Evolutionary conservation across 768 basidiomycete species (phyloP).

Genomic region (Clavaria fumosa): DNA sequence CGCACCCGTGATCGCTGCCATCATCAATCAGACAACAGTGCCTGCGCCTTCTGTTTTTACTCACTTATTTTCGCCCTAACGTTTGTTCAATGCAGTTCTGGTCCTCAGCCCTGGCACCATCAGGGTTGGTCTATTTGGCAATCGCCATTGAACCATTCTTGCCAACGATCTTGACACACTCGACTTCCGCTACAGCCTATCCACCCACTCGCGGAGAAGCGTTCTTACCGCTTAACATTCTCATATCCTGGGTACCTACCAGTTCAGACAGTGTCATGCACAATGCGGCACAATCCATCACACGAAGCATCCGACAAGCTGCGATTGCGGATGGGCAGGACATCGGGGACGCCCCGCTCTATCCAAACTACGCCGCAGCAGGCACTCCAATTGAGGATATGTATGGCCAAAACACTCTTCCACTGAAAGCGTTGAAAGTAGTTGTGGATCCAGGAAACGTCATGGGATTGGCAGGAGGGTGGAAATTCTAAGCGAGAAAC

Average conservation of each 20-base stretch:
- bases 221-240: constrained; percentile 18
- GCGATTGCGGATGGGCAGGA: constrained; percentile 26
- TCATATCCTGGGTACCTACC: constrained; percentile 12
- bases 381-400: constrained; percentile 35
- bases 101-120: constrained; percentile 22
- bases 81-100: constrained; percentile 24
- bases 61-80: constrained; percentile 2
- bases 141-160: constrained; percentile 41
- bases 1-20: constrained; percentile 21
- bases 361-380: constrained; percentile 45
- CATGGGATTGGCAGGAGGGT: constrained; percentile 57
- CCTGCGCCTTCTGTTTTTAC: constrained; percentile 3
- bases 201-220: constrained; percentile 20
- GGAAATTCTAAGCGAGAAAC: constrained; percentile 32
- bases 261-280: constrained; percentile 19
- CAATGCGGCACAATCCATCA: constrained; percentile 24
- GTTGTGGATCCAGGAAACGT: constrained; percentile 39
- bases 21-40: constrained; percentile 29
- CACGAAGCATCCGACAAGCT: constrained; percentile 24
- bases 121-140: constrained; percentile 22
- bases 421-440: constrained; percentile 25
- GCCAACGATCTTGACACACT: constrained; percentile 24
- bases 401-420: constrained; percentile 33
- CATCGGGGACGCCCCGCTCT: constrained; percentile 25
- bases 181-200: constrained; percentile 26